phyloP scores from a whole-genome alignment of 2,329 filamentous ascomycete species.

The Arthrobotrys sinensis region DNA sequence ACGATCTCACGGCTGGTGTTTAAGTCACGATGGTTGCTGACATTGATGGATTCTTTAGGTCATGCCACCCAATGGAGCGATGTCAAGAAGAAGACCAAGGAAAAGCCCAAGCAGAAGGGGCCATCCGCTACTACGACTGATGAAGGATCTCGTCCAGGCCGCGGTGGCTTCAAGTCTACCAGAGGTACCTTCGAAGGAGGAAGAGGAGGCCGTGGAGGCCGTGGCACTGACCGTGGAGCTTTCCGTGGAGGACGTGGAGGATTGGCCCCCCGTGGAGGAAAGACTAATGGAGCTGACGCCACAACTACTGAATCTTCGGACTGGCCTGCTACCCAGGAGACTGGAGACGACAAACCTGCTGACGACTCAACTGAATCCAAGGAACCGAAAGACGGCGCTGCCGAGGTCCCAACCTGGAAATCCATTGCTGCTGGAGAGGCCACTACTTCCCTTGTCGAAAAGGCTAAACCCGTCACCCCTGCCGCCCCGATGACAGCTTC shows the following conservation, averaged over 20 bases:
- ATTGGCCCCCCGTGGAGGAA: conserved; percentile 78
- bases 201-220: conserved; percentile 74
- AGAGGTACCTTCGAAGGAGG: conserved; percentile 69
- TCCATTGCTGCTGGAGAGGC: conserved; percentile 45
- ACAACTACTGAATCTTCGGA: conserved; percentile 65
- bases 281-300: conserved; percentile 73
- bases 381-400: conserved; percentile 16
- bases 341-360: conserved; percentile 39
- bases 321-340: conserved; percentile 44
- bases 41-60: conserved; percentile 70
- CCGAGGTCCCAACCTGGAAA: conserved; percentile 40
- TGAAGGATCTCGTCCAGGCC: conserved; percentile 70
- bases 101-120: conserved; percentile 78
- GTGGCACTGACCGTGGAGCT: conserved; percentile 73
- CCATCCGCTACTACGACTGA: conserved; percentile 75
- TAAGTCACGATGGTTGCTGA: conserved; percentile 40
- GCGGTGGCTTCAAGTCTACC: conserved; percentile 66
- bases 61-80: conserved; percentile 87
- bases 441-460: conserved; percentile 46
- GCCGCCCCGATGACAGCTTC: conserved; percentile 65
- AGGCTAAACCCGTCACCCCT: conserved; percentile 42
- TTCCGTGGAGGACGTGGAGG: conserved; percentile 76
- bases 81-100: conserved; percentile 85
- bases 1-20: conserved; percentile 7
- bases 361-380: conserved; percentile 29